A percentile compares a stretch with the other conserved stretches of the same genome.
phyloP scores from a whole-genome alignment of 1,284 basidiomycete genomes.

The Ceratorhiza oryzae-sativae region DNA sequence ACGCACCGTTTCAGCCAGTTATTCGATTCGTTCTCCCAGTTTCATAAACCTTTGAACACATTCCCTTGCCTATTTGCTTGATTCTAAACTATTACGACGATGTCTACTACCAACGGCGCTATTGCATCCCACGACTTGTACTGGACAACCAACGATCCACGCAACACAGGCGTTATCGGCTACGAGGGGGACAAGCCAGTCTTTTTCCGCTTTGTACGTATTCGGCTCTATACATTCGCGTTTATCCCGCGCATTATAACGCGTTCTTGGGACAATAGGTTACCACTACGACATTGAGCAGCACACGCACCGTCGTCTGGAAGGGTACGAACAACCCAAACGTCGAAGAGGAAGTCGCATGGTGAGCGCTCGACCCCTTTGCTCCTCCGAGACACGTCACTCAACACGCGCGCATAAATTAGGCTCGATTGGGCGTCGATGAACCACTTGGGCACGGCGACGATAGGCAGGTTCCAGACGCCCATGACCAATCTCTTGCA shows the following conservation, averaged over 20 bases:
- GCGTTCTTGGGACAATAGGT: neutral
- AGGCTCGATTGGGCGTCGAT: constrained; percentile 37
- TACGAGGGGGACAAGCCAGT: constrained; percentile 60
- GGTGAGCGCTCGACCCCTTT: neutral
- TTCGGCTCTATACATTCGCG: neutral
- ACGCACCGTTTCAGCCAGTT: constrained; percentile 18
- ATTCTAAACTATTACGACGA: neutral
- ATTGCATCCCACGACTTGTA: constrained; percentile 58
- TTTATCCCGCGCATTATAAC: neutral
- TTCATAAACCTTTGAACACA: neutral
- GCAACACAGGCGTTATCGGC: constrained; percentile 68
- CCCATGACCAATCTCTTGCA: constrained; percentile 36
- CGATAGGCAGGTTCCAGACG: constrained; percentile 32
- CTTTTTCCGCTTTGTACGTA: constrained; percentile 36
- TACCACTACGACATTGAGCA: constrained; percentile 33
- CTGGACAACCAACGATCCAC: constrained; percentile 68
- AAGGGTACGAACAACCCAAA: constrained; percentile 36
- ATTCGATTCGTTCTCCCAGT: neutral
- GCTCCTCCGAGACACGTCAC: neutral
- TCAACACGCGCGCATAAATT: neutral
- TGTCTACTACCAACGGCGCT: constrained; percentile 26
- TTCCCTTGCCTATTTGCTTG: neutral
- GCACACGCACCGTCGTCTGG: constrained; percentile 37
- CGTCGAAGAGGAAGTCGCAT: constrained; percentile 36
- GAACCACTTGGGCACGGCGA: constrained; percentile 36